A percentile compares a stretch with the other conserved stretches of the same genome.
These are phyloP conservation scores for Fusarium duplospermum DNA, from an alignment of 2,329 filamentous ascomycete genomes.

Conservation along the genomic window DNA sequence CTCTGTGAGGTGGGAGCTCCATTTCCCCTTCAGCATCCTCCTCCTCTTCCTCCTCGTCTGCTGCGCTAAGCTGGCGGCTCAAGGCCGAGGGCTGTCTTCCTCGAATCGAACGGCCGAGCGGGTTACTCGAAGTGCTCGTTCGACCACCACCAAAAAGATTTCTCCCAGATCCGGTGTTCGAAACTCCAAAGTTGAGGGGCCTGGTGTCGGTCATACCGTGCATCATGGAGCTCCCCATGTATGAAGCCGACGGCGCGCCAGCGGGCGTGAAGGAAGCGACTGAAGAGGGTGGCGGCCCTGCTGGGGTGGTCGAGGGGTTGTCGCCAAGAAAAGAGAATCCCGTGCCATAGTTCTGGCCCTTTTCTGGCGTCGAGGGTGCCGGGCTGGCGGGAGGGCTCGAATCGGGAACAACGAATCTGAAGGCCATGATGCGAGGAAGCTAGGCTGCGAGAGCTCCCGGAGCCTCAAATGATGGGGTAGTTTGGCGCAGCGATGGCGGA, in stretches of 20 bases:
- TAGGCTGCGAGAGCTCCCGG: constrained; percentile 32
- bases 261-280: constrained; percentile 66
- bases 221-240: constrained; percentile 66
- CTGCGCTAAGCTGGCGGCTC: constrained; percentile 55
- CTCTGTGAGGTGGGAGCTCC: constrained; percentile 48
- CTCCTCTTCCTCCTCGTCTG: constrained; percentile 47
- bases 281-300: constrained; percentile 63
- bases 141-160: constrained; percentile 53
- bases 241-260: constrained; percentile 67
- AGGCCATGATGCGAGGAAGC: constrained; percentile 50
- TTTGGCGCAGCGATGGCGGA: constrained; percentile 17
- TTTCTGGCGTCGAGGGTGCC: constrained; percentile 63
- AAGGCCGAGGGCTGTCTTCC: constrained; percentile 62
- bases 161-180: constrained; percentile 42
- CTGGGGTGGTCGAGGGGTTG: constrained; percentile 65
- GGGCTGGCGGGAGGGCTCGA: constrained; percentile 56
- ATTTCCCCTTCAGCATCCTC: constrained; percentile 50
- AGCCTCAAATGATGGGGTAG: constrained; percentile 19
- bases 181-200: constrained; percentile 53
- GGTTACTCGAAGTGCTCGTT: constrained; percentile 53
- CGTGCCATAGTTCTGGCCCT: constrained; percentile 48
- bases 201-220: constrained; percentile 55
- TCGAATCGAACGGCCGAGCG: constrained; percentile 62
- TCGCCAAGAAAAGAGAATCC: constrained; percentile 56
- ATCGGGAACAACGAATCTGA: constrained; percentile 57